Base-by-base conservation (phyloP, 176 grass and related monocot genomes). In the Cenchrus purpureus region DNA sequence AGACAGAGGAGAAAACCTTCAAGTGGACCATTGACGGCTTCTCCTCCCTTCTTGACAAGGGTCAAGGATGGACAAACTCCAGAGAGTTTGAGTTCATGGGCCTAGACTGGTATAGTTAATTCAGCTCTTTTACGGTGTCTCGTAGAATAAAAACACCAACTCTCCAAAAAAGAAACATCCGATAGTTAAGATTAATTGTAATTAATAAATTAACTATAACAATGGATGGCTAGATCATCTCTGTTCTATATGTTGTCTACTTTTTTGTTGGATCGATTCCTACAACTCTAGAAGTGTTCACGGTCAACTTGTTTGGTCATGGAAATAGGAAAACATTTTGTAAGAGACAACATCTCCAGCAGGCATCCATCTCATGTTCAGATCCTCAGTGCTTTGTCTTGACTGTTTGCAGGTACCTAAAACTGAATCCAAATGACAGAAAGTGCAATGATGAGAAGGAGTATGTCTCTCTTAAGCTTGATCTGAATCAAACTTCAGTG, bases 11-110 rank as follows among this genome's bases (percentile, higher is more conserved):
- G 40, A 69, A n/a, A 46, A 74, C 77, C 20, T 82, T 82, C 71
- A 82, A 82, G 64, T 87, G 79, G 86, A 86, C 42, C 52, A 59
- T 83, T 7, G 71, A 82, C 69, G 86, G 86, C 2, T 87, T 82
- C 72, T 74, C 79, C 34, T 82, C 79, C 0, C 61, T 87, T 68
- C 79, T 87, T 28, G 79, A 77, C 3, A 80, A 77, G 17, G 79
- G 29, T 50, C 19, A 69, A 51, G 53, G 71, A 77, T 69, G 71
- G 86, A 88, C 70, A 48, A 10, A 7, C 51, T 87, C 85, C 29
- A 74, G 42, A 0, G 42, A 34, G 42, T 79, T 86, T 79, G 49
- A 51, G 45, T 46, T 46, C 45, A 46, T 69, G 67, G 40, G 67
- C 17, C 15, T n/a, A 5, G 44, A 69, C 4, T 68, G 66, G 37